Base-by-base conservation (phyloP, 148 eudicot species). In the Chenopodium album region DNA sequence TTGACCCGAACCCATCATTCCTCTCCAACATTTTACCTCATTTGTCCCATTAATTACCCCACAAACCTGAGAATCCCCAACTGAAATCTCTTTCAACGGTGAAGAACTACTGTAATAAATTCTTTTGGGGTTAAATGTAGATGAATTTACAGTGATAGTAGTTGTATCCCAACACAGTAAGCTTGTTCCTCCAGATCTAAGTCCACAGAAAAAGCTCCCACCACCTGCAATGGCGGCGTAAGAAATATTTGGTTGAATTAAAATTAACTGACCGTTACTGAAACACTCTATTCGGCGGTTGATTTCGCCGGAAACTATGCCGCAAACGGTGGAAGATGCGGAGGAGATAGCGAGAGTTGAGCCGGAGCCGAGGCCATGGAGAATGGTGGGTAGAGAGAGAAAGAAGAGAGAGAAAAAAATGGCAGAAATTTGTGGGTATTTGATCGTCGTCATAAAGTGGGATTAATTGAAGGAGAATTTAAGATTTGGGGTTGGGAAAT, bases 211-310 rank as follows among this genome's bases (percentile, higher is more conserved):
- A 74, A 89, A 83, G 80, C 80, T 85, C 63, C 74, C 84, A 56
- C 98, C 98, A 62, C 94, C 99, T 76, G 94, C 78, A 81, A 95
- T 83, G 72, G 84, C 84, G 75, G 89, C 89, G 82, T 86, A 96
- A 64, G 98, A 91, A 71, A 82, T 74, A n/a, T 84, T 78, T 16
- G 94, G 92, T 5, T 71, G 83, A 63, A 90, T 37, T 19, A 46
- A 14, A 20, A 79, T 41, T 17, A 77, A 62, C 8, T 11, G 46
- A 13, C 78, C 83, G 41, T 78, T 23, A 32, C 73, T 78, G 77
- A 68, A 88, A 85, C 99, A 96, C 73, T 89, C 85, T 5, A 96
- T 88, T 28, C 85, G 85, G 50, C 87, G 92, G 26, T 59, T 82
- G 12, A 83, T 60, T 29, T 86, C 84, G 9, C 85, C 84, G 20